phyloP scores from a whole-genome alignment of 2,329 filamentous ascomycete genomes.

The Microsporum audouinii region DNA sequence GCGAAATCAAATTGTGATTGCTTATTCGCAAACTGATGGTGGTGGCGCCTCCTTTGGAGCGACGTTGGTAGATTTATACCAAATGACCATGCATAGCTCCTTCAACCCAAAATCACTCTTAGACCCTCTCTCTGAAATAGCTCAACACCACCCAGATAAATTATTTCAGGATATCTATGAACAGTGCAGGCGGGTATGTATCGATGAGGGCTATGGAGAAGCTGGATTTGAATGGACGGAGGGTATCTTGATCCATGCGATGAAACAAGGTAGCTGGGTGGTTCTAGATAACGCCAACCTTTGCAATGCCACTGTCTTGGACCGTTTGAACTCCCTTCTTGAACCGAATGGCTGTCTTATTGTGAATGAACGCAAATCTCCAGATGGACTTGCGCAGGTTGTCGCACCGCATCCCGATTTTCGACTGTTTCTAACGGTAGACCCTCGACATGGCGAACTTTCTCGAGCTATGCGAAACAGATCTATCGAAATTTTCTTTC shows the following conservation, averaged over 20 bases:
- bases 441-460: constrained; percentile 81
- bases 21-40: constrained; percentile 19
- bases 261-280: constrained; percentile 80
- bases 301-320: constrained; percentile 87
- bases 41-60: constrained; percentile 14
- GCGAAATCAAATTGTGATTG: constrained; percentile 30
- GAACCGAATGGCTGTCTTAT: constrained; percentile 80
- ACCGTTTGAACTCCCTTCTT: constrained; percentile 84
- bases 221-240: constrained; percentile 95
- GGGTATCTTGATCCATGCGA: constrained; percentile 76
- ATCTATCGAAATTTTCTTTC: constrained; percentile 76
- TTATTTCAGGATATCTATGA: constrained; percentile 40
- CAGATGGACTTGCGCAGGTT: constrained; percentile 67
- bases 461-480: constrained; percentile 95
- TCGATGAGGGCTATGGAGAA: constrained; percentile 50
- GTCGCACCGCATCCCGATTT: constrained; percentile 77
- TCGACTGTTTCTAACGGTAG: constrained; percentile 85
- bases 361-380: constrained; percentile 83
- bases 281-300: constrained; percentile 95
- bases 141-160: constrained; percentile 34
- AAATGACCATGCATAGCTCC: constrained; percentile 22
- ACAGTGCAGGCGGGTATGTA: constrained; percentile 41
- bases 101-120: constrained; percentile 23
- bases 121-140: constrained; percentile 25
- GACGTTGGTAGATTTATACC: constrained; percentile 24